A percentile compares a stretch with the other conserved stretches of the same genome.
These are phyloP conservation scores for Epichloe bromicola DNA, from an alignment of 2,329 filamentous ascomycete genomes.

Conservation along the genomic window DNA sequence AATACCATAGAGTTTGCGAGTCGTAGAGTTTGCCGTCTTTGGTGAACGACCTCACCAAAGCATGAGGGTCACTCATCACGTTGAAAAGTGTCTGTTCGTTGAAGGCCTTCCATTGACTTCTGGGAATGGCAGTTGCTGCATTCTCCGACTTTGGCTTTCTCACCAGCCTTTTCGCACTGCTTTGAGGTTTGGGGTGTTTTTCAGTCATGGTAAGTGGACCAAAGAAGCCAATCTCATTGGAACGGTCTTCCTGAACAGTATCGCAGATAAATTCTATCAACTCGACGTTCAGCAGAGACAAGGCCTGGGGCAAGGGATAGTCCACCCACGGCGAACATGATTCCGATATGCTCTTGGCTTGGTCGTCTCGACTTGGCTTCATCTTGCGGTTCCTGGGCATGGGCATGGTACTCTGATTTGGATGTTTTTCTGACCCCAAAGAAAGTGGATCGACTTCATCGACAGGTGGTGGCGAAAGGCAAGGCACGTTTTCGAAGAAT, in stretches of 20 bases:
- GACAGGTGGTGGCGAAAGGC: slow-evolving; percentile 12
- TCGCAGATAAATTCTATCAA: slow-evolving; percentile 49
- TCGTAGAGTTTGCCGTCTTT: slow-evolving; percentile 39
- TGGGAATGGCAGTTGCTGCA: slow-evolving; percentile 6
- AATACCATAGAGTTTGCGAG: slow-evolving; percentile 50
- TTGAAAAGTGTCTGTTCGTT: slow-evolving; percentile 52
- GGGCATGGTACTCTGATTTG: neutral
- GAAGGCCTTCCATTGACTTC: slow-evolving; percentile 44
- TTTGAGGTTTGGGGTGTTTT: slow-evolving; percentile 7
- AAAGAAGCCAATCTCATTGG: slow-evolving; percentile 34
- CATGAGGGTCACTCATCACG: slow-evolving; percentile 44
- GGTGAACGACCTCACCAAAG: slow-evolving; percentile 44
- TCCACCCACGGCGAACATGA: slow-evolving; percentile 9
- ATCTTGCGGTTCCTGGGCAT: slow-evolving; percentile 1
- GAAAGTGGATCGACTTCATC: slow-evolving; percentile 10
- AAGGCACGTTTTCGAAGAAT: slow-evolving; percentile 25
- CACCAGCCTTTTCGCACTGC: slow-evolving; percentile 4
- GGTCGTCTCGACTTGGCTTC: slow-evolving; percentile 7
- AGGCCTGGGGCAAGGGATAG: slow-evolving; percentile 39
- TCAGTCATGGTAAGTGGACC: slow-evolving; percentile 18
- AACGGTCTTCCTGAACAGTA: slow-evolving; percentile 43
- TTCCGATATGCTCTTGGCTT: slow-evolving; percentile 15
- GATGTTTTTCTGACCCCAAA: slow-evolving; percentile 6
- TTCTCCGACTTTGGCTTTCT: slow-evolving; percentile 2
- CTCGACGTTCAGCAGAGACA: slow-evolving; percentile 40